Evolutionary conservation across 768 basidiomycete species (phyloP), one percentile per base, ranked within the genome.

Genomic region (Daedalea quercina): DNA sequence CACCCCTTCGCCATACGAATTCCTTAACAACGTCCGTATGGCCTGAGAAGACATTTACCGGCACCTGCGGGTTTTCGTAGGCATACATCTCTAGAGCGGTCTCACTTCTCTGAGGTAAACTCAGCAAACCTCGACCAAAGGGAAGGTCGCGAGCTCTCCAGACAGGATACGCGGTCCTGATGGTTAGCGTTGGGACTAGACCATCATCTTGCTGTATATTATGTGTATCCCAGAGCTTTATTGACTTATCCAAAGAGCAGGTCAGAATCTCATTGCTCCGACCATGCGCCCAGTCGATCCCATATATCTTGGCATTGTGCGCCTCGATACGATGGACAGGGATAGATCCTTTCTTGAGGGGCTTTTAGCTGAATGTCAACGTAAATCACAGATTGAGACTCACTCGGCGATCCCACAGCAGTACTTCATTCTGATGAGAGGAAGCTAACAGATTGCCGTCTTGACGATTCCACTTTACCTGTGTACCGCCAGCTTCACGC

Each of bases 391-490:
- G 41, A 3, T 3, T 35, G 23, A 28, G 2, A 70, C 84, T 49
- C 60, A 94, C 94, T 58, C 95, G 78, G 54, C 90, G 80, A 66
- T 99, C 96, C 96, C 96, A 99, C 19, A 98, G 84, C 31, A 92
- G 71, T 0, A 98, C 88, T 60, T 88, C 80, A 57, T 90, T 86
- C 48, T 81, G 77, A 64, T 98, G 95, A 1, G 92, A 84, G 1
- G 92, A 94, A 0, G 96, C 95, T 0, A 99, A 75, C 4, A 96
- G 70, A 55, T 96, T 83, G 2, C 84, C 78, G 60, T 97, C 85
- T 62, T 85, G 82, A 13, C 90, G 77, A 64, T 95, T 98, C 92
- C 93, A 99, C 68, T 98, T 98, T 53, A 98, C 92, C 66, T 99
- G 95, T 0, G 95, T 97, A 1, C 90, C 93, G 15, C 80, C 85